These are phyloP conservation scores for Penicillium alfredii DNA, from an alignment of 495 filamentous ascomycete species.

Conservation along the genomic window DNA sequence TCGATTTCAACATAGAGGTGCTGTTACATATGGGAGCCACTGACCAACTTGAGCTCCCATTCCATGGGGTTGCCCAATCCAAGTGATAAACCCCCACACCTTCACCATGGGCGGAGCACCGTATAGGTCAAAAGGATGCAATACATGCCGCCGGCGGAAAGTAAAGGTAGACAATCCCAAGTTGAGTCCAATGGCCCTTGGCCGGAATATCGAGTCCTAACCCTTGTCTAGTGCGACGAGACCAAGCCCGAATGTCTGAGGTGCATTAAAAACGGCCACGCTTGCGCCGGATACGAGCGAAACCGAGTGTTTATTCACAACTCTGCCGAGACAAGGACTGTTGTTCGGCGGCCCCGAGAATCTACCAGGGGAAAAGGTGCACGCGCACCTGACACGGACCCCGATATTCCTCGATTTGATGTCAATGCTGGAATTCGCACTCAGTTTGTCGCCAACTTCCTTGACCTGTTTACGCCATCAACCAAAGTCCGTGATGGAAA, in stretches of 20 bases:
- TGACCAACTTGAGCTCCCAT: no score
- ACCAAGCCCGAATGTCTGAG: constrained; percentile 19
- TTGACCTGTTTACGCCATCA: constrained; percentile 8
- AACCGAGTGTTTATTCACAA: constrained; percentile 16
- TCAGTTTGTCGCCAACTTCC: constrained; percentile 14
- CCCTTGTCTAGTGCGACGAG: constrained; percentile 22
- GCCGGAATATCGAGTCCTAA: constrained; percentile 8
- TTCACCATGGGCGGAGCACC: constrained; percentile 19
- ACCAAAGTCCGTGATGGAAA: constrained; percentile 3
- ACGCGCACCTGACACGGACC: not conserved
- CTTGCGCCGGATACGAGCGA: constrained; percentile 22
- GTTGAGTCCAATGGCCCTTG: not conserved
- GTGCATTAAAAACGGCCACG: constrained; percentile 26
- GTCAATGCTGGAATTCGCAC: constrained; percentile 10
- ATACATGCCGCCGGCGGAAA: constrained; percentile 22
- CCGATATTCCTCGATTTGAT: constrained; percentile 13
- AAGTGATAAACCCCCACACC: no score
- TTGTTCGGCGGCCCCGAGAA: constrained; percentile 4
- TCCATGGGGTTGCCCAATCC: no score
- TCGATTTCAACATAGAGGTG: no score
- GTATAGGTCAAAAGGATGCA: constrained; percentile 21
- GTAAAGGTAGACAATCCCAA: constrained; percentile 11
- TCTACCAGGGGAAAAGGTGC: not conserved
- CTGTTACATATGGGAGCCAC: no score
- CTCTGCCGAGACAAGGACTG: constrained; percentile 1